Evolutionary conservation across 208 protist genomes (phyloP).

Genomic region (Acanthamoeba sp.): DNA sequence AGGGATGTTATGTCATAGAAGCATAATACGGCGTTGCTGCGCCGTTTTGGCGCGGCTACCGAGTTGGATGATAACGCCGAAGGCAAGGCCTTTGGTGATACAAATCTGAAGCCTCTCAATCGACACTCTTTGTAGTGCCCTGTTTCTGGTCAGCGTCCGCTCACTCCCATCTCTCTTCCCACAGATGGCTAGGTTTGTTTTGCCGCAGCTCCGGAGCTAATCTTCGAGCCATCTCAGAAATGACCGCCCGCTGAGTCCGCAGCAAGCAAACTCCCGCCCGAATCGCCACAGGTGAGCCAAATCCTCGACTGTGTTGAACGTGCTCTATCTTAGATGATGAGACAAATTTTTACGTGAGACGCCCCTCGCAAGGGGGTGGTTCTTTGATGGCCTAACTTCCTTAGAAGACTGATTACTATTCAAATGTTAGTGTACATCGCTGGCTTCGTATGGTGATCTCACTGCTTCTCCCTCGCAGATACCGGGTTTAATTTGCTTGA

Average conservation of each 20-base stretch:
- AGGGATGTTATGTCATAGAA: slow-evolving; percentile 72
- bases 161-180: neutral
- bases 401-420: slow-evolving; percentile 51
- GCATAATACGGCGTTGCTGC: neutral
- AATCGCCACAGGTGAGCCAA: no score
- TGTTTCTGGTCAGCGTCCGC: neutral
- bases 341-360: neutral
- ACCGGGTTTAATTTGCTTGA: no score
- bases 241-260: no score
- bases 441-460: no score
- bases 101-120: neutral
- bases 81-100: slow-evolving; percentile 63
- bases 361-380: slow-evolving; percentile 33
- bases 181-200: neutral
- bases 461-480: no score
- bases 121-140: neutral
- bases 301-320: neutral
- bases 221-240: neutral
- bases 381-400: slow-evolving; percentile 56
- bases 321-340: neutral
- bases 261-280: no score
- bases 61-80: slow-evolving; percentile 53
- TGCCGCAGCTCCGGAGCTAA: no score
- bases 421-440: no score
- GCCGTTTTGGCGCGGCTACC: slow-evolving; percentile 23